Percentiles rank a stretch among this genome's conserved stretches.
Evolutionary conservation across 192 early-diverging fungal species (phyloP).

Genomic region (Podila minutissima): DNA sequence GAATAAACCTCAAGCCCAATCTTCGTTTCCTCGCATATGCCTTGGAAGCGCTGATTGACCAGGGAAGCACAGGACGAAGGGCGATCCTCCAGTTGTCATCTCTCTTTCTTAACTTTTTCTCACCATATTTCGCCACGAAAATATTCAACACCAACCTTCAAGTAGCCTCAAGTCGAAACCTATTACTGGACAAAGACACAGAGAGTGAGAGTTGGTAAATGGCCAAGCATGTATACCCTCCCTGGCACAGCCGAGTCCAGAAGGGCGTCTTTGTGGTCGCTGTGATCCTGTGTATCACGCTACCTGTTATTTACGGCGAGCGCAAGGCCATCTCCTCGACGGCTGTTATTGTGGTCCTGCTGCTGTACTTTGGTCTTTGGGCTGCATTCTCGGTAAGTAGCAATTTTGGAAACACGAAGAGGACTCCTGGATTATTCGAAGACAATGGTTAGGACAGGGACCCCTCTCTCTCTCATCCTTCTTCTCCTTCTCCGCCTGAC

Average conservation of each 20-base stretch:
- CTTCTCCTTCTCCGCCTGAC: too few species aligned
- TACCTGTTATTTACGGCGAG: constrained; percentile 24
- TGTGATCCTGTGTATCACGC: constrained; percentile 26
- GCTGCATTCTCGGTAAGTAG: constrained; percentile 30
- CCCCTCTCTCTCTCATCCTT: too few species aligned
- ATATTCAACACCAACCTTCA: neutral
- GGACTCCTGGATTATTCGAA: too few species aligned
- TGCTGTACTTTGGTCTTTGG: constrained; percentile 28
- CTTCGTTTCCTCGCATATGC: too few species aligned
- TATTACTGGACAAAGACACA: neutral
- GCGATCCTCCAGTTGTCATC: too few species aligned
- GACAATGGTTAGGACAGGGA: too few species aligned
- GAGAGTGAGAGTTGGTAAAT: neutral
- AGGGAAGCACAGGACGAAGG: too few species aligned
- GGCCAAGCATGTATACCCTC: constrained; percentile 41
- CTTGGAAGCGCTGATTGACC: too few species aligned
- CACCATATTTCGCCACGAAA: too few species aligned
- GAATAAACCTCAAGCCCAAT: too few species aligned
- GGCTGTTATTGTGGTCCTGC: constrained; percentile 21
- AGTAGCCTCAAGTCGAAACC: too few species aligned
- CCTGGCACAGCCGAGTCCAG: constrained; percentile 28
- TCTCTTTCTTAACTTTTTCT: too few species aligned
- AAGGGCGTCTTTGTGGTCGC: constrained; percentile 25
- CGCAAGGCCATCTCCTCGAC: constrained; percentile 16
- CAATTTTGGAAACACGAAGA: neutral